Base-by-base conservation (phyloP, 768 basidiomycete species). In the Boletus vermiculosoides region DNA sequence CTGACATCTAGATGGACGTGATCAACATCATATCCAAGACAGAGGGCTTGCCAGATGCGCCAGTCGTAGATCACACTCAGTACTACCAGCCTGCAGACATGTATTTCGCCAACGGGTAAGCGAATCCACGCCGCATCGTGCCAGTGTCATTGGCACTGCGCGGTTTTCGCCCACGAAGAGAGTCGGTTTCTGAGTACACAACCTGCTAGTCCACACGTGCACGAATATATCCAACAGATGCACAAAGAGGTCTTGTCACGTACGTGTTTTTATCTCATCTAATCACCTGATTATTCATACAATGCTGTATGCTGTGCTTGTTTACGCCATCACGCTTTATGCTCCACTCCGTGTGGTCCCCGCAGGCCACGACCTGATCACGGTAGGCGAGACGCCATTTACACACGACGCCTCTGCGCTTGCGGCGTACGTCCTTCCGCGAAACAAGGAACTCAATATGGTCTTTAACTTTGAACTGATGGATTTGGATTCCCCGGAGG, bases 181-280 rank as follows among this genome's bases (percentile, higher is more conserved):
- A 47, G 39, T 45, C 20, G 10, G 22, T 0, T 25, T 15, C 55
- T 48, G 30, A 56, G 25, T 13, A 50, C 41, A 37, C 33, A 25
- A 41, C 55, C 53, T 46, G n/a, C 20, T 63, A 87, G 87, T 2
- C 87, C 86, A 5, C 75, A 74, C 11, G 83, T 88, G 0, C 86
- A 88, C 63, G 83, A 88, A 55, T 90, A 78, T 63, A 64, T 91
- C 45, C 75, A 80, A 60, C 83, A 90, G 71, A 87, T 92, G 85
- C 68, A 85, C 54, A 52, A 60, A 34, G 77, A 83, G 59, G 84
- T 89, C 5, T 74, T 88, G 16, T 82, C 81, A 11, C 73, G 84
- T 86, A 62, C 57, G 83, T 74, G 42, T 52, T 40, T 31, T 45
- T 55, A 48, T 56, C 48, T 44, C 59, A 50, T 57, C 59, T 61